Evolutionary conservation across 2,329 filamentous ascomycete genomes (phyloP).

Genomic region (Fusarium proliferatum): DNA sequence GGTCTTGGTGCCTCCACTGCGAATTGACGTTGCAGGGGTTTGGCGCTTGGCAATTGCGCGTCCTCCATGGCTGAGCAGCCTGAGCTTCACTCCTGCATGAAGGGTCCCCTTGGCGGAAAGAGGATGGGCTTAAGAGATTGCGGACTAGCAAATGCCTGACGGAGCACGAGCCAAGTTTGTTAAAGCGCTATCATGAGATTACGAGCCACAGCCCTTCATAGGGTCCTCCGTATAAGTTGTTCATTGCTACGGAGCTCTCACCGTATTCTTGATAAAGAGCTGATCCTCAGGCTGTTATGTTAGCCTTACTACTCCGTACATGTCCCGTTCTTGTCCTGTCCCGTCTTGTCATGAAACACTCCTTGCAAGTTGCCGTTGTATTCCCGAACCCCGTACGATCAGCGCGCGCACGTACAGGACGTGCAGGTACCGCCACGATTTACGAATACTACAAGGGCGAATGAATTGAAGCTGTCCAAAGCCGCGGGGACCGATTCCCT

Average conservation of each 20-base stretch:
- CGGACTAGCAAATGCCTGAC: not conserved
- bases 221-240: not conserved
- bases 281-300: not conserved
- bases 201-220: not conserved
- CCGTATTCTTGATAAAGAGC: not conserved
- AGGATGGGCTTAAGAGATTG: not conserved
- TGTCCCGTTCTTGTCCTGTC: not conserved
- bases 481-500: not conserved
- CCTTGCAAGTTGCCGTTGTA: not conserved
- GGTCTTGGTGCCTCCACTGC: constrained; percentile 15
- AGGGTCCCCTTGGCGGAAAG: constrained; percentile 16
- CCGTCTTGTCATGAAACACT: not conserved
- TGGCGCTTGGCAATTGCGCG: constrained; percentile 32
- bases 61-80: constrained; percentile 26
- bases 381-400: not conserved
- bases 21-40: constrained; percentile 1
- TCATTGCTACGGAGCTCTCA: not conserved
- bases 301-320: not conserved
- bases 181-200: not conserved
- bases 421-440: not conserved
- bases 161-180: not conserved
- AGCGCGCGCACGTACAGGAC: not conserved
- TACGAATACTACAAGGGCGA: not conserved
- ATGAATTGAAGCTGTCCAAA: not conserved
- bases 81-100: constrained; percentile 20